A percentile compares a stretch with the other conserved stretches of the same genome.
These are phyloP conservation scores for Leccinum subgranulosum DNA, from an alignment of 768 basidiomycete species.

Conservation along the genomic window DNA sequence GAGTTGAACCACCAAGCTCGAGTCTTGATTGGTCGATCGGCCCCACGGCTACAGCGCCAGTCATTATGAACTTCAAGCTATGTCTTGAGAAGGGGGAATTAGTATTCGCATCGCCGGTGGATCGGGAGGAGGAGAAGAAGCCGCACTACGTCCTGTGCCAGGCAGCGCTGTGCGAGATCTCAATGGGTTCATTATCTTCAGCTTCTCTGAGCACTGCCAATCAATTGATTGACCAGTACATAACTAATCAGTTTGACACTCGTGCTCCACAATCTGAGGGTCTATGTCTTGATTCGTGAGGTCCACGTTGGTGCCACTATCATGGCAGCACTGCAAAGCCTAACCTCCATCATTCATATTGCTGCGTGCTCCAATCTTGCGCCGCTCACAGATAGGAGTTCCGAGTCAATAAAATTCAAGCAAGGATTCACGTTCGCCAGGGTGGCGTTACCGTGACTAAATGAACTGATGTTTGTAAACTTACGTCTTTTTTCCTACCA, in stretches of 20 bases:
- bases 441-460: not conserved
- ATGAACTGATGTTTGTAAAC: not conserved
- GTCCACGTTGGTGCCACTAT: not conserved
- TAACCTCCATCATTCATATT: conserved; percentile 1
- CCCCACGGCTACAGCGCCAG: not conserved
- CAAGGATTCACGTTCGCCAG: not conserved
- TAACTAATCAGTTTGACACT: not conserved
- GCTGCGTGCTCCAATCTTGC: conserved; percentile 5
- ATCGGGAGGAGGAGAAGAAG: conserved; percentile 15
- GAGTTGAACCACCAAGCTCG: conserved; percentile 4
- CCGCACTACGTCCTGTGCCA: conserved; percentile 4
- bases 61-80: conserved; percentile 4
- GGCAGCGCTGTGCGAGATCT: conserved; percentile 1
- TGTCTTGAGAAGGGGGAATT: conserved; percentile 4
- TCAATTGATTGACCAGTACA: not conserved
- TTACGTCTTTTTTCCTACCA: conserved; percentile 14
- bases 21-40: conserved; percentile 1
- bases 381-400: conserved; percentile 7
- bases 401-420: no score
- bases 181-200: conserved; percentile 1
- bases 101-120: conserved; percentile 8
- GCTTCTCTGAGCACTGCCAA: conserved; percentile 21
- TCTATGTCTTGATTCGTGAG: not conserved
- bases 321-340: not conserved
- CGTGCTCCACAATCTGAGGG: not conserved